Percentiles rank a stretch among this genome's conserved stretches.
These are phyloP conservation scores for Zanthoxylum bungeanum DNA, from an alignment of 345 rosid species.

Conservation along the genomic window DNA sequence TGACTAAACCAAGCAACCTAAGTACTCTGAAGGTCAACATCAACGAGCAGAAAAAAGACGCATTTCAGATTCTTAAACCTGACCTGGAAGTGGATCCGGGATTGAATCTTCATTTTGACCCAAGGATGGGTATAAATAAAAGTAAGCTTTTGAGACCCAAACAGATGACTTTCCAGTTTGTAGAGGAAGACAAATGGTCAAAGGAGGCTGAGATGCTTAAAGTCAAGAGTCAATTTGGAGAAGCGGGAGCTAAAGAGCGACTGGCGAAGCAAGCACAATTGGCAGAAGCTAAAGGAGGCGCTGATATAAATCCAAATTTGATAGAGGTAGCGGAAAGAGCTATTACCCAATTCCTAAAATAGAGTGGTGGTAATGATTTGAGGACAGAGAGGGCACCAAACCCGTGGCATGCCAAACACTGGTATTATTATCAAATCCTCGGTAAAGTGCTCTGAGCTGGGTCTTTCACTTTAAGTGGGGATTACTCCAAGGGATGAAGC, in stretches of 20 bases:
- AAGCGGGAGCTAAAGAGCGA: conserved; percentile 86
- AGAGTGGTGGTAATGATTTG: conserved; percentile 99
- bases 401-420: too few relatives aligned
- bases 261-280: conserved; percentile 87
- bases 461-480: too few relatives aligned
- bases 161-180: conserved; percentile 86
- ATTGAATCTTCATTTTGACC: conserved; percentile 78
- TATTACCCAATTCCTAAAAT: conserved; percentile 66
- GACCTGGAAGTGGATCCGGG: conserved; percentile 80
- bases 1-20: conserved; percentile 84
- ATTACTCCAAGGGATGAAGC: too few relatives aligned
- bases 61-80: conserved; percentile 96
- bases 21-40: conserved; percentile 98
- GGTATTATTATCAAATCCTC: too few relatives aligned
- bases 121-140: conserved; percentile 78
- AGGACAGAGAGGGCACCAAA: too few relatives aligned
- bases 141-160: conserved; percentile 87
- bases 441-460: too few relatives aligned
- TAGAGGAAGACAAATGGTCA: conserved; percentile 97
- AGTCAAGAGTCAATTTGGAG: conserved; percentile 92
- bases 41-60: conserved; percentile 93
- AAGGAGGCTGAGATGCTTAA: conserved; percentile 84
- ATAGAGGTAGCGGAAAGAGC: conserved; percentile 87
- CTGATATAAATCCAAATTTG: conserved; percentile 91
- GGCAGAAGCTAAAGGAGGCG: conserved; percentile 78